phyloP scores from a whole-genome alignment of 345 rosid genomes.

The Eucalyptus globulus region DNA sequence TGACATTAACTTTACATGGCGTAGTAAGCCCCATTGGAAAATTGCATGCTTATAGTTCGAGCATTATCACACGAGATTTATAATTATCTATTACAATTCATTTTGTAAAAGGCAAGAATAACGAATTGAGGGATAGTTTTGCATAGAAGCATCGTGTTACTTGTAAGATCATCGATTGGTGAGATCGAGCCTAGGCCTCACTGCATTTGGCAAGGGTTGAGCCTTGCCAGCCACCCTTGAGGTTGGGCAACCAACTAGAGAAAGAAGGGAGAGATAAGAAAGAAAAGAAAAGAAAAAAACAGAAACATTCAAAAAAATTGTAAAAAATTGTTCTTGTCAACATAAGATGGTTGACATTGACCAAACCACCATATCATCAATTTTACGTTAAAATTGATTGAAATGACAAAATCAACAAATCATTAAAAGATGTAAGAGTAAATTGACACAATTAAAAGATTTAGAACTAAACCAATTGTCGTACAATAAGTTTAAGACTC shows the following conservation, averaged over 20 bases:
- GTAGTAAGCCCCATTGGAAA: not conserved
- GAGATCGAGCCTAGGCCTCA: not conserved
- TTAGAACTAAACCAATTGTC: fast-evolving
- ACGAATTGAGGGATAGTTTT: not conserved
- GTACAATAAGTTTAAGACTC: not conserved
- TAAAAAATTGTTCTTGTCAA: not conserved
- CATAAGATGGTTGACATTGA: not conserved
- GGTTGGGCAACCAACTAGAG: fast-evolving
- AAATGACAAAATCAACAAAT: not conserved
- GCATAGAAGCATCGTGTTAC: not conserved
- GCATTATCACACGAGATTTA: not conserved
- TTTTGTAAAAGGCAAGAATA: not conserved
- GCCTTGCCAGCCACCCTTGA: fast-evolving
- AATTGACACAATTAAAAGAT: not conserved
- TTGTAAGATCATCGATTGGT: not conserved
- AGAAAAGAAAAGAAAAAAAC: not conserved
- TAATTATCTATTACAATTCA: not conserved
- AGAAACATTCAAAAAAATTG: no score
- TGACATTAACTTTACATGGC: not conserved
- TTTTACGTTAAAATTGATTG: not conserved
- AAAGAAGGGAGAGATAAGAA: no score
- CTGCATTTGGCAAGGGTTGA: not conserved
- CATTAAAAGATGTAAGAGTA: not conserved
- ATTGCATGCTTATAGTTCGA: not conserved
- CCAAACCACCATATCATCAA: not conserved